phyloP scores from a whole-genome alignment of 768 basidiomycete genomes.

The Exsudoporus frostii region DNA sequence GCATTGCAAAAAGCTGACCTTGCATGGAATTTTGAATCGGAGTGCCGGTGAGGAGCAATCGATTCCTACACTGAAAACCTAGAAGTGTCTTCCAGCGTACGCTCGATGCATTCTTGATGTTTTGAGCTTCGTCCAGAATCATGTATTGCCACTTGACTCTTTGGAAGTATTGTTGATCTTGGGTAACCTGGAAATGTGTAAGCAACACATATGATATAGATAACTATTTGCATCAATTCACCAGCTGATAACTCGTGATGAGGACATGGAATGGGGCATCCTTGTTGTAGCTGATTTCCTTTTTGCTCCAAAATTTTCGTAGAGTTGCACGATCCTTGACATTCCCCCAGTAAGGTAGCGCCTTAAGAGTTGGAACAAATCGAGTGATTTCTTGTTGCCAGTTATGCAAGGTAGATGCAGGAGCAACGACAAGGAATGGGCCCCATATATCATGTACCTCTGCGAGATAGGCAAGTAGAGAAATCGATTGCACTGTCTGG shows the following conservation, averaged over 20 bases:
- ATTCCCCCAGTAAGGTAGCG: slow-evolving; percentile 97
- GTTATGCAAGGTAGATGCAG: slow-evolving; percentile 95
- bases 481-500: slow-evolving; percentile 97
- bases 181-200: slow-evolving; percentile 62
- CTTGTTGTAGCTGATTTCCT: slow-evolving; percentile 91
- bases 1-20: slow-evolving; percentile 46
- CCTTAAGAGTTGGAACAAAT: slow-evolving; percentile 91
- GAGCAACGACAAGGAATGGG: slow-evolving; percentile 96
- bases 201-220: neutral
- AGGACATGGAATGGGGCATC: slow-evolving; percentile 96
- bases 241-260: slow-evolving; percentile 95
- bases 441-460: slow-evolving; percentile 99
- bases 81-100: slow-evolving; percentile 97
- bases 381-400: slow-evolving; percentile 99
- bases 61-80: slow-evolving; percentile 93
- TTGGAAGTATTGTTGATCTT: slow-evolving; percentile 98
- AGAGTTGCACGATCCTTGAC: slow-evolving; percentile 93
- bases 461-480: slow-evolving; percentile 90
- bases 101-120: slow-evolving; percentile 96
- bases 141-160: slow-evolving; percentile 99
- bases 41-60: slow-evolving; percentile 92
- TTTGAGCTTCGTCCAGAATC: slow-evolving; percentile 99
- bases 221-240: slow-evolving; percentile 33
- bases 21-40: slow-evolving; percentile 99
- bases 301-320: slow-evolving; percentile 97